A percentile compares a stretch with the other conserved stretches of the same genome.
Conservation (phyloP, 2,329 filamentous ascomycete genomes). For the Alternaria panax region DNA sequence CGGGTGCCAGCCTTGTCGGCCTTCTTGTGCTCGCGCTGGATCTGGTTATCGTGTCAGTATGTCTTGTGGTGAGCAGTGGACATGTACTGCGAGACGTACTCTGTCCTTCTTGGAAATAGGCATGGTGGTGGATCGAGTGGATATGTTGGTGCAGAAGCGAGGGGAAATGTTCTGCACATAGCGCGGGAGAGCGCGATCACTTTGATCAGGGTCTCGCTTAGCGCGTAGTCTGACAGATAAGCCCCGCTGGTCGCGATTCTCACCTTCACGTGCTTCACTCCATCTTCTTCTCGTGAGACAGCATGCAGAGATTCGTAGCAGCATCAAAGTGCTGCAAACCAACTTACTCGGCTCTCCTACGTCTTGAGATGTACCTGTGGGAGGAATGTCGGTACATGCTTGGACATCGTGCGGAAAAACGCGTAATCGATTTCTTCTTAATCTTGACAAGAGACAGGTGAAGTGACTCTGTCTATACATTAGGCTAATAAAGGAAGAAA, state of each 20-base stretch:
- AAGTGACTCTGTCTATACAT: background rate
- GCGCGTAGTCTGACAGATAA: conserved; percentile 7
- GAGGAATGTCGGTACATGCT: background rate
- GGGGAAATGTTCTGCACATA: conserved; percentile 10
- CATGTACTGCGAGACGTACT: conserved; percentile 28
- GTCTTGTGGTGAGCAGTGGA: background rate
- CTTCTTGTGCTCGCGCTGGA: conserved; percentile 63
- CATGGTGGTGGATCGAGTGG: conserved; percentile 42
- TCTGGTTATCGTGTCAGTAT: conserved; percentile 42
- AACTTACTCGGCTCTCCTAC: background rate
- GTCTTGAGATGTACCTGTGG: background rate
- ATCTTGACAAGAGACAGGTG: background rate
- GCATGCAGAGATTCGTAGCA: no score
- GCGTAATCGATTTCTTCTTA: background rate
- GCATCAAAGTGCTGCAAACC: background rate
- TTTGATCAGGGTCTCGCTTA: conserved; percentile 13
- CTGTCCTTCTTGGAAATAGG: conserved; percentile 60
- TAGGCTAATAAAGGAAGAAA: background rate
- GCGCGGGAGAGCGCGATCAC: conserved; percentile 2
- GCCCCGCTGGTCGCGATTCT: background rate
- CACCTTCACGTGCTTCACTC: background rate
- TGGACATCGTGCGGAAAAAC: background rate
- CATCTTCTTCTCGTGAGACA: background rate
- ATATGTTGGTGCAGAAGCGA: background rate
- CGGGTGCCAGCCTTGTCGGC: conserved; percentile 63